Evolutionary conservation across 192 early-diverging fungal genomes (phyloP), one percentile per base, ranked within the genome.

Genomic region (Dispira parvispora): DNA sequence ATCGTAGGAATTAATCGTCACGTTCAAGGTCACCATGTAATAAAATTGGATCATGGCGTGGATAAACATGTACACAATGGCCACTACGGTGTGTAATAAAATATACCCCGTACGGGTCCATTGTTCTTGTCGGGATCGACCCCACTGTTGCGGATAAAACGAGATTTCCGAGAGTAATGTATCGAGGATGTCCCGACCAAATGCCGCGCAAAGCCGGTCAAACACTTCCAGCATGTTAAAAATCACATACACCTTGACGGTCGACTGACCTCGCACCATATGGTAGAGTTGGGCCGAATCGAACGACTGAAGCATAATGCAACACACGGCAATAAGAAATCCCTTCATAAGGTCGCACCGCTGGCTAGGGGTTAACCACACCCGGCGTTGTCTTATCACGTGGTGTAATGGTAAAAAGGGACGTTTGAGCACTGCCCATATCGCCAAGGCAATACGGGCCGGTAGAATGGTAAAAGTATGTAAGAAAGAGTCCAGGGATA

Each of bases 191-290:
- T 98, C 96, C 57, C 89, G 85, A 8, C 94, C 92, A 69, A 98
- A 90, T 0, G 92, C 91, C 43, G 85, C 86, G 67, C 89, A 90
- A 4, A 99, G 79, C 52, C 90, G 85, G 72, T 99, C 96, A 64
- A 88, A 89, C 43, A 93, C 87, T 70, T 99, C 96, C 50, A 99
- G 76, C 32, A 86, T 81, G 67, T 94, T 96, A 66, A 93, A 98
- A 43, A 99, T 96, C 52, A 97, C 90, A 58, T 97, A 97, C 42
- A 99, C 80, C 72, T 99, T 99, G 67, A 99, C 87, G 18, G 86
- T 84, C 55, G 89, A 83, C 71, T 99, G 96, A 10, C 93, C 96
- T 25, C 96, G 85, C 38, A 99, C 89, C 45, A 84, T 82, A 73
- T 98, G 94, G 78, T 99, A 99, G 61, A 96, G 75, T 65, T 83